Percentiles rank a stretch among this genome's conserved stretches.
Evolutionary conservation across 1,139 yeast species (phyloP).

Genomic region (Meyerozyma guilliermondii): DNA sequence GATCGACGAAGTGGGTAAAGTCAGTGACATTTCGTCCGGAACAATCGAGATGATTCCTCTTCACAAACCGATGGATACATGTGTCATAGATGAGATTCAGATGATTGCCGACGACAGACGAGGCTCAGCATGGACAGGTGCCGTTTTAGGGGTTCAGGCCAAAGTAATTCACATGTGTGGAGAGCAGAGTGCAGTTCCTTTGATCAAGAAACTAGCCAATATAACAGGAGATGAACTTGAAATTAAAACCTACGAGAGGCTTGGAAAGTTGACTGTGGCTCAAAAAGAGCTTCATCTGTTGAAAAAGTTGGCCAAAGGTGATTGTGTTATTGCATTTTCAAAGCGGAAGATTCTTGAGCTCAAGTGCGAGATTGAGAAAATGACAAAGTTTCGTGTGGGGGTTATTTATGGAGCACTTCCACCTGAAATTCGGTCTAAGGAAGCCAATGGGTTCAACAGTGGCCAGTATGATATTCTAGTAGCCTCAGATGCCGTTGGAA

Average conservation of each 20-base stretch:
- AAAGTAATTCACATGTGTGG: conserved; percentile 90
- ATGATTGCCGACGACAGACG: conserved; percentile 79
- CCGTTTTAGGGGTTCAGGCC: conserved; percentile 81
- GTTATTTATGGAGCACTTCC: conserved; percentile 95
- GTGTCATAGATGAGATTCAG: conserved; percentile 93
- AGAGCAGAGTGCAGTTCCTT: conserved; percentile 72
- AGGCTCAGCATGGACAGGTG: conserved; percentile 96
- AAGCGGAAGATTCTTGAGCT: conserved; percentile 62
- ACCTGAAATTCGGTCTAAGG: conserved; percentile 86
- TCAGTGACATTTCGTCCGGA: conserved; percentile 75
- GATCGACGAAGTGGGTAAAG: conserved; percentile 61
- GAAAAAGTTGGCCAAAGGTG: conserved; percentile 55
- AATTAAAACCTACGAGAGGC: conserved; percentile 63
- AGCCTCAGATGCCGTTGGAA: conserved; percentile 96
- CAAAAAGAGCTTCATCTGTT: conserved; percentile 28
- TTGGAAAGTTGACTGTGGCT: conserved; percentile 66
- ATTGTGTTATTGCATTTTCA: conserved; percentile 85
- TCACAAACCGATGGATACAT: conserved; percentile 67
- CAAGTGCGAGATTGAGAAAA: conserved; percentile 60
- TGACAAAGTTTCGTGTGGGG: conserved; percentile 67
- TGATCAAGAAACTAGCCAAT: conserved; percentile 52
- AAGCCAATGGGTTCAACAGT: conserved; percentile 71
- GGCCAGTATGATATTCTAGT: conserved; percentile 76
- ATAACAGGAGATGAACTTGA: conserved; percentile 77
- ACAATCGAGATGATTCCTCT: conserved; percentile 91